Conservation (phyloP, 139 green algal species). For the Pleodorina starrii region DNA sequence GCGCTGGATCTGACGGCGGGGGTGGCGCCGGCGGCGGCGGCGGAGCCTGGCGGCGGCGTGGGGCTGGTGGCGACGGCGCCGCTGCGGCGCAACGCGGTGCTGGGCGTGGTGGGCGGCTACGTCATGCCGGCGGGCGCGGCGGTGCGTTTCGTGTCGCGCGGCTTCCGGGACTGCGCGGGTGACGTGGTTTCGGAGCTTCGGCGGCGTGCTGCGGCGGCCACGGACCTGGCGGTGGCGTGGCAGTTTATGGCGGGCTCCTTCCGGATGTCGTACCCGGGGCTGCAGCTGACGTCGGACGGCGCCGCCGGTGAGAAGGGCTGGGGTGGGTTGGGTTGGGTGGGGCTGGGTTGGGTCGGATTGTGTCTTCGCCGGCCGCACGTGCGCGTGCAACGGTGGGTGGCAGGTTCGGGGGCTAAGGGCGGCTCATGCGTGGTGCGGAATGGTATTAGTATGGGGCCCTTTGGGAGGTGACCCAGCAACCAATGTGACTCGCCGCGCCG, state of each 20-base stretch:
- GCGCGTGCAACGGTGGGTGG: too few species aligned
- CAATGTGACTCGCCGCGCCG: too few species aligned
- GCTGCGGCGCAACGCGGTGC: neutral
- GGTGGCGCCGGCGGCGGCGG: neutral
- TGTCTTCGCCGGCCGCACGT: too few species aligned
- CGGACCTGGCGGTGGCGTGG: neutral
- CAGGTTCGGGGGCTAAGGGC: too few species aligned
- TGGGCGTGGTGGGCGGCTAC: conserved; percentile 32
- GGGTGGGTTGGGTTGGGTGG: too few species aligned
- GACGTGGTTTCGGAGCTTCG: neutral
- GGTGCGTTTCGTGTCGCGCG: neutral
- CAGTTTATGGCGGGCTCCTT: conserved; percentile 20
- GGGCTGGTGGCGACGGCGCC: neutral
- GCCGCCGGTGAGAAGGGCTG: neutral
- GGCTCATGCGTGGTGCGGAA: too few species aligned
- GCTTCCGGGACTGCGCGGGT: neutral
- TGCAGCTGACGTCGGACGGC: conserved; percentile 20
- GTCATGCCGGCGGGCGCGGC: conserved; percentile 17
- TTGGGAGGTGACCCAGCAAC: too few species aligned
- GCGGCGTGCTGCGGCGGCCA: neutral
- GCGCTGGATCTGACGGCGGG: neutral
- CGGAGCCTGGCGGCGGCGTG: neutral
- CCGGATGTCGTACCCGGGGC: neutral
- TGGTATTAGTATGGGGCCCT: too few species aligned
- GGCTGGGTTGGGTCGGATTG: too few species aligned